Conservation (phyloP, 768 basidiomycete genomes). For the Dacryopinax spathularia region DNA sequence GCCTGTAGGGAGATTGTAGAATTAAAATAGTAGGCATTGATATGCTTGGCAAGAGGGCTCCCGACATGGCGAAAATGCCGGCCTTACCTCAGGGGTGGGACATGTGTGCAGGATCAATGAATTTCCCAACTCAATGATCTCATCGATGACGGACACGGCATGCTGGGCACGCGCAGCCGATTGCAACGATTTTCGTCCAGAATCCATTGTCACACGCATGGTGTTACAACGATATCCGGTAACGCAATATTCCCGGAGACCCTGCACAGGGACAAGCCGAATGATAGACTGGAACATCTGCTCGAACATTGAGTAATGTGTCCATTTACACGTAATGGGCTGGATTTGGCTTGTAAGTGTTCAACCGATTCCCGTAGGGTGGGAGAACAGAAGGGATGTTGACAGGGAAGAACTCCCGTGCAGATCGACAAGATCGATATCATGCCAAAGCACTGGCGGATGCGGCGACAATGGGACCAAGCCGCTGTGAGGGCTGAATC, state of each 20-base stretch:
- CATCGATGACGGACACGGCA: no score
- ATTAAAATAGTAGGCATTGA: no score
- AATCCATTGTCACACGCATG: neutral
- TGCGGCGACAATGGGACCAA: neutral
- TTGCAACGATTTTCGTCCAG: neutral
- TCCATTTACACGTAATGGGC: neutral
- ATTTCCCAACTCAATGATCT: neutral
- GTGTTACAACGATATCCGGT: neutral
- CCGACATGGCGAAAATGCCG: no score
- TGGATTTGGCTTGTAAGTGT: no score
- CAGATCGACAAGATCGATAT: neutral
- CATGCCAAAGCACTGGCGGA: neutral
- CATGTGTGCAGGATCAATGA: neutral
- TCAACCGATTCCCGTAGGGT: no score
- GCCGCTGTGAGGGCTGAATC: neutral
- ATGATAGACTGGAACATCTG: neutral
- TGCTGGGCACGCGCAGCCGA: no score
- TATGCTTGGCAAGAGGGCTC: neutral
- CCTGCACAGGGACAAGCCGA: neutral
- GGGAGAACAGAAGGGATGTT: no score
- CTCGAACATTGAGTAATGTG: neutral
- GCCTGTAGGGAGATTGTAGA: no score
- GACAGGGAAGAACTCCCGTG: no score
- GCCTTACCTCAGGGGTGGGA: no score
- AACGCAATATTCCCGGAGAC: neutral